phyloP scores from a whole-genome alignment of 2,329 filamentous ascomycete genomes.

The Stagonosporopsis vannaccii region DNA sequence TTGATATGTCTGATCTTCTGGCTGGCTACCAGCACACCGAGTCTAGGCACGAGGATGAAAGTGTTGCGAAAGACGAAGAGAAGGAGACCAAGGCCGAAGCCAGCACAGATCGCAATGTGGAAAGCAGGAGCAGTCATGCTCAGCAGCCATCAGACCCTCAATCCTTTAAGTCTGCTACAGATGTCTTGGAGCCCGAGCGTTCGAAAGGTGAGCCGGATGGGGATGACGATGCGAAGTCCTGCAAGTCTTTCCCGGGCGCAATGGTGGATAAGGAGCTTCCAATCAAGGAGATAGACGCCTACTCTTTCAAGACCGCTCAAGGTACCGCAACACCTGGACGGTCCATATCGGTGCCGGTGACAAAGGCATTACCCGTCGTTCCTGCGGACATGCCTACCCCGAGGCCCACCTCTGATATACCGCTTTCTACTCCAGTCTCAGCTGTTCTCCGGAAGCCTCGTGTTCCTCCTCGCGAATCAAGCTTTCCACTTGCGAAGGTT shows the following conservation, averaged over 20 bases:
- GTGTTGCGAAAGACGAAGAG: conserved; percentile 24
- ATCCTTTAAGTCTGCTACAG: conserved; percentile 45
- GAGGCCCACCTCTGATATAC: conserved; percentile 21
- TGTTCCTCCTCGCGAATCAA: conserved; percentile 27
- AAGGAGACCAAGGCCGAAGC: not conserved
- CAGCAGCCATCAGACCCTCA: conserved; percentile 42
- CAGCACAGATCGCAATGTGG: not conserved
- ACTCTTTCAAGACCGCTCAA: conserved; percentile 34
- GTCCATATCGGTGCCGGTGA: conserved; percentile 25
- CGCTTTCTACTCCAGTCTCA: conserved; percentile 24
- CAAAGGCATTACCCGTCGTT: conserved; percentile 20
- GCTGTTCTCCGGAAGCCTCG: conserved; percentile 22
- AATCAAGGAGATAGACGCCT: conserved; percentile 31
- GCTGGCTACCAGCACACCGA: conserved; percentile 42
- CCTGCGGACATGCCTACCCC: conserved; percentile 9
- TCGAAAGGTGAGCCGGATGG: not conserved
- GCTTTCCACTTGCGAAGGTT: conserved; percentile 26
- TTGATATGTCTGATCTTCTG: conserved; percentile 44
- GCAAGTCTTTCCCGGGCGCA: conserved; percentile 23
- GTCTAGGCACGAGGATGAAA: conserved; percentile 28
- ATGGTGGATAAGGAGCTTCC: conserved; percentile 15
- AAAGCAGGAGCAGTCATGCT: conserved; percentile 32
- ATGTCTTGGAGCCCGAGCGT: conserved; percentile 23
- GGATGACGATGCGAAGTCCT: conserved; percentile 20
- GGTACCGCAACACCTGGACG: conserved; percentile 31